Evolutionary conservation across 2,329 filamentous ascomycete genomes (phyloP), one percentile per base, ranked within the genome.

Genomic region (Cladorrhinum sp.): DNA sequence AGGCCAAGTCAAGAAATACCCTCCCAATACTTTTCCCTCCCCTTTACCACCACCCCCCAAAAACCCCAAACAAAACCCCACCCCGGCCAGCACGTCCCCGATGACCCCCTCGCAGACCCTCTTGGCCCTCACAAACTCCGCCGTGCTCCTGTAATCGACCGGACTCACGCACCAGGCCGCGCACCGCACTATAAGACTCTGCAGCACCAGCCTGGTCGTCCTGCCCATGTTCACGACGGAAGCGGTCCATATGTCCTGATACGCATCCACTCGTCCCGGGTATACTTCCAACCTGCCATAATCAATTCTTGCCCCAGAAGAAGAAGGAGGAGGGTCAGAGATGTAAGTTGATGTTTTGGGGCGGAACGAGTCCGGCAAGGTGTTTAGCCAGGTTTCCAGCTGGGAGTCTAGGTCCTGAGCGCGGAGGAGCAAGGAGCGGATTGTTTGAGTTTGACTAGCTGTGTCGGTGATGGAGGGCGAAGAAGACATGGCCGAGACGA

Each of bases 11-110:
- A 85, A 69, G 62, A 86, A 84, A 66, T 85, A 85, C 0, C 83
- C 85, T 0, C 82, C 81, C 16, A 87, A 72, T 1, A 80, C 80
- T 70, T 85, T 86, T 16, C 10, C 42, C 42, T 18, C n/a, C 4
- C 42, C 42, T 9, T 16, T 20, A 18, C 42, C n/a, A 3, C 18
- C 6, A 18, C 42, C n/a, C 14, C 42, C 83, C 84, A n/a, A n/a
- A n/a, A n/a, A 86, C 46, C 84, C 84, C 1, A 88, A 76, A 68
- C 84, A 80, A 65, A 82, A 87, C 0, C 85, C 85, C n/a, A 86
- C 80, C 1, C 80, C 82, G 1, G 85, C 82, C 57, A 87, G 78
- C 39, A 87, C 81, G 65, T 87, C 85, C 2, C 79, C 78, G 64
- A 87, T 83, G 57, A 77, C 77, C 51, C 84, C 80, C 42, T 76